Evolutionary conservation across 257 asterid genomes (phyloP).

Genomic region (Handroanthus guayacan): DNA sequence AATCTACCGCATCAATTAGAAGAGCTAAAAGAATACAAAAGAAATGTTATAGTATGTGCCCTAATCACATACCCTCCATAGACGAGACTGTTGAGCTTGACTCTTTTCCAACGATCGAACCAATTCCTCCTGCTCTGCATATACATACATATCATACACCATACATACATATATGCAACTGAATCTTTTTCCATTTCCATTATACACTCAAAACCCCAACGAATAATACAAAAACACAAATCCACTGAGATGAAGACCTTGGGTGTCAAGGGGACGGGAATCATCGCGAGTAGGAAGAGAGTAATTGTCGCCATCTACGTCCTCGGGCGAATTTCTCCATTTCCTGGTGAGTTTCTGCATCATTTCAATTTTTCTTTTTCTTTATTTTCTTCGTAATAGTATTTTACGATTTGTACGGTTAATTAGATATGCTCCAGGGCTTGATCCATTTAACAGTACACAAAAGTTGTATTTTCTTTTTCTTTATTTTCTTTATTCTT

Average conservation of each 20-base stretch:
- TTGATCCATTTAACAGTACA: too few relatives aligned
- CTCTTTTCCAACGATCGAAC: conserved; percentile 77
- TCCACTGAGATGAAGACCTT: conserved; percentile 46
- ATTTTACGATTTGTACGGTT: background rate
- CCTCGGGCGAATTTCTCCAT: conserved; percentile 61
- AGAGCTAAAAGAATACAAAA: background rate
- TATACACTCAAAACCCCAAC: conserved; percentile 1
- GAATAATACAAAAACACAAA: conserved; percentile 5
- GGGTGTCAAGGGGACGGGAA: conserved; percentile 71
- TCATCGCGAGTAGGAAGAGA: conserved; percentile 88
- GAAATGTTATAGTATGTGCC: background rate
- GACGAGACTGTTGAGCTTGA: conserved; percentile 73
- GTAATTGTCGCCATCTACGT: conserved; percentile 49
- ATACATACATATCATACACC: conserved; percentile 1
- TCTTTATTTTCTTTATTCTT: too few relatives aligned
- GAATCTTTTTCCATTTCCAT: background rate
- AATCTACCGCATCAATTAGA: background rate
- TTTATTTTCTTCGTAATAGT: background rate
- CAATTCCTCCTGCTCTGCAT: conserved; percentile 87
- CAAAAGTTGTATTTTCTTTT: too few relatives aligned
- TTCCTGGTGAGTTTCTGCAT: conserved; percentile 68
- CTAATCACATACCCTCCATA: conserved; percentile 72
- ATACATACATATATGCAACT: conserved; percentile 29
- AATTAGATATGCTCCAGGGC: too few relatives aligned
- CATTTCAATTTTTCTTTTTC: conserved; percentile 16